Evolutionary conservation across 2,329 filamentous ascomycete genomes (phyloP).

Genomic region (Tetracladium maxilliforme): DNA sequence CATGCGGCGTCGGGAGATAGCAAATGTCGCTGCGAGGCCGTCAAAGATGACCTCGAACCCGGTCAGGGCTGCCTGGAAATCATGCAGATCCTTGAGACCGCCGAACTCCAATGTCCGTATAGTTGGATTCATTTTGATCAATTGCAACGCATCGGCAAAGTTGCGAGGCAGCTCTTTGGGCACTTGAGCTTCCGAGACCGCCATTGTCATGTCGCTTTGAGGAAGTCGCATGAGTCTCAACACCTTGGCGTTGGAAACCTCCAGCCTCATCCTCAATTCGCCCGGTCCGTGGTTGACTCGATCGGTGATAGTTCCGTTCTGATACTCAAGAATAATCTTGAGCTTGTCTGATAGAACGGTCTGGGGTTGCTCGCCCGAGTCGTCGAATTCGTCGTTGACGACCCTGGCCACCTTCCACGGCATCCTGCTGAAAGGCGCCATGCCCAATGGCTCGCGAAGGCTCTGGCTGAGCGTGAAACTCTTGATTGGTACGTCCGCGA

Average conservation of each 20-base stretch:
- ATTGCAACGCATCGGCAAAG: slow-evolving; percentile 48
- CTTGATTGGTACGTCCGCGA: slow-evolving; percentile 52
- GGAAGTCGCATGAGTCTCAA: slow-evolving; percentile 56
- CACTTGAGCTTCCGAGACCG: slow-evolving; percentile 54
- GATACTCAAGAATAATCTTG: slow-evolving; percentile 60
- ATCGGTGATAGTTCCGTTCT: slow-evolving; percentile 67
- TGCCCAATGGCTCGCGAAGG: slow-evolving; percentile 3
- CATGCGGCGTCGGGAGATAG: slow-evolving; percentile 73
- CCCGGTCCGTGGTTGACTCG: slow-evolving; percentile 68
- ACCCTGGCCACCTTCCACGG: slow-evolving; percentile 45
- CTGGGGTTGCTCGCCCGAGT: slow-evolving; percentile 38
- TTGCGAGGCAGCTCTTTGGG: slow-evolving; percentile 46
- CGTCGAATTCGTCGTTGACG: slow-evolving; percentile 53
- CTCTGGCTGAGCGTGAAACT: slow-evolving; percentile 43
- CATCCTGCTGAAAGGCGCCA: slow-evolving; percentile 8
- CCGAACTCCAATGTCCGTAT: slow-evolving; percentile 59
- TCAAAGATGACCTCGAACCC: slow-evolving; percentile 67
- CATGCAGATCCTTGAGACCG: slow-evolving; percentile 55
- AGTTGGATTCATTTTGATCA: slow-evolving; percentile 29
- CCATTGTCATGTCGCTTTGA: slow-evolving; percentile 65
- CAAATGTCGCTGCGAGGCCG: slow-evolving; percentile 56
- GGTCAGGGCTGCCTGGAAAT: slow-evolving; percentile 66
- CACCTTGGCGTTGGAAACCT: slow-evolving; percentile 39
- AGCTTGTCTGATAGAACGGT: slow-evolving; percentile 67
- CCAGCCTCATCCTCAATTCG: slow-evolving; percentile 53